Percentiles rank a stretch among this genome's conserved stretches.
Evolutionary conservation across 31 red algal genomes (phyloP).

Genomic region (Odonthalia washingtoniensis): DNA sequence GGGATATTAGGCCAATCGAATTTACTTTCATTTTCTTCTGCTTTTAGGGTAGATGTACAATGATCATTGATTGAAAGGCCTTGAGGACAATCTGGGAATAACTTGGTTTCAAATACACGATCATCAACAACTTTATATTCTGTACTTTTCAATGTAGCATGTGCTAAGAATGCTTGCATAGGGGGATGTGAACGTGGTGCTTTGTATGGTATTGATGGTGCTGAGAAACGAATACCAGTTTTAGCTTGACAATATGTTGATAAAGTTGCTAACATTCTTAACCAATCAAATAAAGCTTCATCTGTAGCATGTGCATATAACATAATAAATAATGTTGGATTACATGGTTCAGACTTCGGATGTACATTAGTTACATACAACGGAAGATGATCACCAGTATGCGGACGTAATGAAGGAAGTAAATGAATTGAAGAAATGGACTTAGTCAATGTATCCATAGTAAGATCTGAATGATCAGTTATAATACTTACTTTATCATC

Average conservation of each 20-base stretch:
- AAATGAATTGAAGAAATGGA: background rate
- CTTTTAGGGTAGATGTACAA: background rate
- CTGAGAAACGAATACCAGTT: conserved; percentile 63
- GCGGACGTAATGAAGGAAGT: background rate
- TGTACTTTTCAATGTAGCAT: conserved; percentile 74
- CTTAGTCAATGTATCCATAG: background rate
- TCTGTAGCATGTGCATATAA: conserved; percentile 51
- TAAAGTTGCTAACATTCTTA: background rate
- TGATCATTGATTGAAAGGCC: background rate
- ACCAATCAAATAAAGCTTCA: conserved; percentile 30
- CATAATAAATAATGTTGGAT: conserved; percentile 8
- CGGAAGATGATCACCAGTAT: background rate
- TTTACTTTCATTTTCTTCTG: background rate
- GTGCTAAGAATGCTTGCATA: conserved; percentile 66
- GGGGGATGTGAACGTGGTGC: background rate
- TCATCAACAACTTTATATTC: conserved; percentile 89
- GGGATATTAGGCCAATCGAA: background rate
- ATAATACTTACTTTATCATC: background rate
- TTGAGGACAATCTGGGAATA: conserved; percentile 47
- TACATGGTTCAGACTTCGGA: background rate
- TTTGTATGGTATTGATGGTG: background rate
- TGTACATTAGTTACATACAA: too few relatives aligned
- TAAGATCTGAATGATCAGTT: background rate
- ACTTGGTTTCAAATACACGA: conserved; percentile 49
- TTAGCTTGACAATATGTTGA: conserved; percentile 5